Percentiles rank a stretch among this genome's conserved stretches.
Evolutionary conservation across 192 early-diverging fungal genomes (phyloP).

Genomic region (Geosiphon pyriformis): DNA sequence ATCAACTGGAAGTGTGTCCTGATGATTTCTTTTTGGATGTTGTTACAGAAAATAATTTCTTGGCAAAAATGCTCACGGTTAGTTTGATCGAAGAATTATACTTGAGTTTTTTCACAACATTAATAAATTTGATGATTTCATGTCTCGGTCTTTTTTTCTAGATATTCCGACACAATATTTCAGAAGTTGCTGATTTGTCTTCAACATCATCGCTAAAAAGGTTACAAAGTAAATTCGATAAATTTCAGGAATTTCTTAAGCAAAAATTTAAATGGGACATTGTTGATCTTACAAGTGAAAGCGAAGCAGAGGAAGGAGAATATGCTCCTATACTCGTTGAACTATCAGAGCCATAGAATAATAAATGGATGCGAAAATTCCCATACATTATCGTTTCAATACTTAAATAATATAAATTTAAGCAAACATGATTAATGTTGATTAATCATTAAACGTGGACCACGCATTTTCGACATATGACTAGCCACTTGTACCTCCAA

Average conservation of each 20-base stretch:
- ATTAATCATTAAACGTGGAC: too few species aligned
- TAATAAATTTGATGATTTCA: slow-evolving; percentile 28
- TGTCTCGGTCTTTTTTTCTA: slow-evolving; percentile 27
- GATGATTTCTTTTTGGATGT: slow-evolving; percentile 66
- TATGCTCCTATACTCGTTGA: slow-evolving; percentile 68
- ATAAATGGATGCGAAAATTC: too few species aligned
- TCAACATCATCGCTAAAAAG: slow-evolving; percentile 30
- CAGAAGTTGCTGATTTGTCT: slow-evolving; percentile 40
- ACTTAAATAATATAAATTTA: too few species aligned
- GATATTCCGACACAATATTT: slow-evolving; percentile 31
- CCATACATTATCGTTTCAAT: too few species aligned
- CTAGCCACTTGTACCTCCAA: too few species aligned
- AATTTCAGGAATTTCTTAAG: slow-evolving; percentile 51
- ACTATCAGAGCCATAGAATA: slow-evolving; percentile 21
- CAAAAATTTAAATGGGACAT: slow-evolving; percentile 32
- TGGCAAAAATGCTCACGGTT: slow-evolving; percentile 46
- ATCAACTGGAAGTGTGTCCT: slow-evolving; percentile 66
- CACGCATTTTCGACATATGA: too few species aligned
- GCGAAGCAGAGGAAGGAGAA: slow-evolving; percentile 55
- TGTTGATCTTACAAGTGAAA: slow-evolving; percentile 24
- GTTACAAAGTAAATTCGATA: slow-evolving; percentile 48
- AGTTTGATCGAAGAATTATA: slow-evolving; percentile 7
- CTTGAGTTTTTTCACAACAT: slow-evolving; percentile 27
- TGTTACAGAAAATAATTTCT: slow-evolving; percentile 59
- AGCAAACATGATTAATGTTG: too few species aligned